These are phyloP conservation scores for Proliferodiscus dingleyae DNA, from an alignment of 2,329 filamentous ascomycete genomes.

Conservation along the genomic window DNA sequence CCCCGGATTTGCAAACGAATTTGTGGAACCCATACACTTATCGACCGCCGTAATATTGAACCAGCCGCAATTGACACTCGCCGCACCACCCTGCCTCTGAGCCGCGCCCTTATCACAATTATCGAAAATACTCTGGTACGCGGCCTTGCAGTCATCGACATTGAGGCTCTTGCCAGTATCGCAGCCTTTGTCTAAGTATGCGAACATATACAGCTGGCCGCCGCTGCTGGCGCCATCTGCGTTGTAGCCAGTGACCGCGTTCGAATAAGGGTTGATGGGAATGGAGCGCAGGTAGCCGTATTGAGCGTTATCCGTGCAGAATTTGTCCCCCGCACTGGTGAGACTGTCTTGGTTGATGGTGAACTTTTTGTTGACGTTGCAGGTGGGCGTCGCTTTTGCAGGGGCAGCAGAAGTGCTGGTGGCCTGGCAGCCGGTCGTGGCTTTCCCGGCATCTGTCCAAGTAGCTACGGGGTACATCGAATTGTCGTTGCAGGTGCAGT, in stretches of 20 bases:
- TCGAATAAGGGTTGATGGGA: not conserved
- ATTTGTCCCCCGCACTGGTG: not conserved
- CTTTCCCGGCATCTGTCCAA: not conserved
- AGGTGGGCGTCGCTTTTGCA: not conserved
- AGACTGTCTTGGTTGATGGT: not conserved
- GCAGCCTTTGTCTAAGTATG: not conserved
- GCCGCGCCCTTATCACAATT: not conserved
- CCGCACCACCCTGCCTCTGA: not conserved
- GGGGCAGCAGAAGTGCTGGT: not conserved
- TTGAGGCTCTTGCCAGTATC: not conserved
- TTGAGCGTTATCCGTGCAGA: not conserved
- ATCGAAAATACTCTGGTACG: not conserved
- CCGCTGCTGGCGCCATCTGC: not conserved
- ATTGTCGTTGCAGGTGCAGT: not conserved
- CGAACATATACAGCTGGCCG: not conserved
- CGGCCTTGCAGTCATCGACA: not conserved
- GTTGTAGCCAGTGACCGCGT: not conserved
- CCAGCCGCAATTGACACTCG: not conserved
- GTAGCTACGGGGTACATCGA: not conserved
- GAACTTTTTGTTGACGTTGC: not conserved
- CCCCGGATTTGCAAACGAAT: not conserved
- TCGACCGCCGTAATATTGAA: not conserved
- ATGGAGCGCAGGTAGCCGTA: not conserved
- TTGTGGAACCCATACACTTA: not conserved
- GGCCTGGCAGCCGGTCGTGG: not conserved